Conservation (phyloP, 768 basidiomycete genomes). For the Crassisporium funariophilum region DNA sequence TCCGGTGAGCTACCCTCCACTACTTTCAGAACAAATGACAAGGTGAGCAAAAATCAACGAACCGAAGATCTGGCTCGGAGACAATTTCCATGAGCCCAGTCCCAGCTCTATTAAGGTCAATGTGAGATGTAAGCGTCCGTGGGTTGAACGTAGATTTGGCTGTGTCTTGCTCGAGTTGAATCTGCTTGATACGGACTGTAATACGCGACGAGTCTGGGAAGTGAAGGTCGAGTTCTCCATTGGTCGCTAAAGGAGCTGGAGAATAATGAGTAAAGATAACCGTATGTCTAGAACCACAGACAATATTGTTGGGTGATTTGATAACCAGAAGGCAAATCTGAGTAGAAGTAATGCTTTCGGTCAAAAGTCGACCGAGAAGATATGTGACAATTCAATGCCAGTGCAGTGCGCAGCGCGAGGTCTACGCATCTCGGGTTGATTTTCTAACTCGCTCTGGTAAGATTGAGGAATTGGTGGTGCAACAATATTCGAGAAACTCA, state of each 20-base stretch:
- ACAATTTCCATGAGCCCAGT: slow-evolving; percentile 94
- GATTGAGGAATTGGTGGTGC: neutral
- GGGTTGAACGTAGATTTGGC: slow-evolving; percentile 76
- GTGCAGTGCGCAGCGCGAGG: slow-evolving; percentile 77
- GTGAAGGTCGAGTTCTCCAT: slow-evolving; percentile 53
- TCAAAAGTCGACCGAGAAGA: slow-evolving; percentile 83
- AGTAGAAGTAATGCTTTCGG: slow-evolving; percentile 97
- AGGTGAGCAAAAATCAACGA: slow-evolving; percentile 14
- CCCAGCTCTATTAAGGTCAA: slow-evolving; percentile 93
- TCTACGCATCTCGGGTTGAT: slow-evolving; percentile 73
- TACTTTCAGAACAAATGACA: slow-evolving; percentile 23
- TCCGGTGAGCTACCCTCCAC: slow-evolving; percentile 64
- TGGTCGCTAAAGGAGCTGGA: slow-evolving; percentile 76
- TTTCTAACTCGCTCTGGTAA: slow-evolving; percentile 37
- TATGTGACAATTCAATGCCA: slow-evolving; percentile 71
- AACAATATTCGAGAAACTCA: slow-evolving; percentile 37
- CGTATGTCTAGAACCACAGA: slow-evolving; percentile 24
- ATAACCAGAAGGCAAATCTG: slow-evolving; percentile 91
- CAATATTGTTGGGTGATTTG: slow-evolving; percentile 98
- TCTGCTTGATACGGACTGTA: slow-evolving; percentile 84
- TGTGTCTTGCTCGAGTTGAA: slow-evolving; percentile 97
- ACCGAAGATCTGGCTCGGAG: slow-evolving; percentile 89
- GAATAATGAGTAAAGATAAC: neutral
- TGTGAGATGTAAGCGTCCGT: slow-evolving; percentile 51
- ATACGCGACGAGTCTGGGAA: slow-evolving; percentile 38